A percentile compares a stretch with the other conserved stretches of the same genome.
Evolutionary conservation across 192 early-diverging fungal genomes (phyloP).

Genomic region (Dimargaris verticillata): DNA sequence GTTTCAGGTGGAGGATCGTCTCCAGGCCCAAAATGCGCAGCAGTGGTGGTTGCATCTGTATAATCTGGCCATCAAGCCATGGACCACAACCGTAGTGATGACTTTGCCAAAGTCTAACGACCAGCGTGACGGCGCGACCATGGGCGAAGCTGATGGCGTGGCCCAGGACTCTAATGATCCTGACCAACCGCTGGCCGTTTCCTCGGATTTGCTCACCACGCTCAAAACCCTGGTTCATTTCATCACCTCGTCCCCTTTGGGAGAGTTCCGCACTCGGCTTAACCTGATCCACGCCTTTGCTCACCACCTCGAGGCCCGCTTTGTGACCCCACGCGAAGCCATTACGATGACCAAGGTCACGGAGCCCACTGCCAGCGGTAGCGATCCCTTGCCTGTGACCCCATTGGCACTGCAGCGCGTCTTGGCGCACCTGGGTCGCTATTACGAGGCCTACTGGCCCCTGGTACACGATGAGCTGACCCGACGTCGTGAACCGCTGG

Average conservation of each 20-base stretch:
- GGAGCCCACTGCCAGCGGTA: background rate
- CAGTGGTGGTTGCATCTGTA: conserved; percentile 87
- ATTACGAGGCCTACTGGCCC: conserved; percentile 62
- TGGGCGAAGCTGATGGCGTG: background rate
- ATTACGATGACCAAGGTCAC: background rate
- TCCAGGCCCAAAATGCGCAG: conserved; percentile 40
- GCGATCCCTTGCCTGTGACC: background rate
- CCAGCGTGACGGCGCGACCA: background rate
- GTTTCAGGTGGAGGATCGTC: conserved; percentile 63
- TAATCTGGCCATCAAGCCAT: conserved; percentile 23
- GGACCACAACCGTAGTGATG: conserved; percentile 14
- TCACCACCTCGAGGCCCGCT: conserved; percentile 11
- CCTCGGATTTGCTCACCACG: conserved; percentile 12
- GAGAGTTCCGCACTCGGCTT: conserved; percentile 64
- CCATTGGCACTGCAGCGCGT: background rate
- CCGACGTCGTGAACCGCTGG: conserved; percentile 48
- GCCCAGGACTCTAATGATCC: background rate
- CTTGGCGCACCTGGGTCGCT: conserved; percentile 53
- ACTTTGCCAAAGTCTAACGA: background rate
- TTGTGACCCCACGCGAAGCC: background rate
- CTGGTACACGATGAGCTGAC: conserved; percentile 39
- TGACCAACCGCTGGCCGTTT: background rate
- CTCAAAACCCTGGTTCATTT: conserved; percentile 68
- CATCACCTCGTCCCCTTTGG: conserved; percentile 52
- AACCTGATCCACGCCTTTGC: conserved; percentile 45